Evolutionary conservation across 306 rosid genomes (phyloP).

Genomic region (Cyamopsis tetragonoloba): DNA sequence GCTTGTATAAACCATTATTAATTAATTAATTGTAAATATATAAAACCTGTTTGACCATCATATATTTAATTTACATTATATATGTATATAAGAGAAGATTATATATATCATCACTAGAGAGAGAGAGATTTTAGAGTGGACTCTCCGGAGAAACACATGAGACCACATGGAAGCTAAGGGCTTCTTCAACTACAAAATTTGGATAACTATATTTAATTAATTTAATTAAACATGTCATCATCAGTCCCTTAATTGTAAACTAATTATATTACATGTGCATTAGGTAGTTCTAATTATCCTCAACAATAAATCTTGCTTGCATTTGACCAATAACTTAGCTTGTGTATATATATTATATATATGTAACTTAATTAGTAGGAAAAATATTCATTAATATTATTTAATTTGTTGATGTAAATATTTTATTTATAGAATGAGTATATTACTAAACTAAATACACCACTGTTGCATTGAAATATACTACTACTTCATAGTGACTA

Average conservation of each 20-base stretch:
- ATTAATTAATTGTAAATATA: slow-evolving; percentile 21
- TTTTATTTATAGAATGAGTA: background rate
- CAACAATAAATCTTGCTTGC: slow-evolving; percentile 22
- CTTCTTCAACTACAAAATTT: slow-evolving; percentile 23
- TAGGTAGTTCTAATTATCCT: slow-evolving; percentile 27
- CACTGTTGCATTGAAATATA: too few species aligned
- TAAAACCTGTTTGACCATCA: slow-evolving; percentile 36
- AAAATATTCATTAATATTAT: background rate
- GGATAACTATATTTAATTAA: slow-evolving; percentile 37
- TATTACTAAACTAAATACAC: too few species aligned
- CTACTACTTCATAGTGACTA: background rate
- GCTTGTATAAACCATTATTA: slow-evolving; percentile 23
- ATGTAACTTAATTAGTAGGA: background rate
- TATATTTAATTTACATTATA: background rate
- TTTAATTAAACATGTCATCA: background rate
- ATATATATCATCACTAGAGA: slow-evolving; percentile 11
- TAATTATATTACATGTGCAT: slow-evolving; percentile 46
- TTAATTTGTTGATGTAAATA: too few species aligned
- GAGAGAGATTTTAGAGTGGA: slow-evolving; percentile 34
- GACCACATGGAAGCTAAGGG: slow-evolving; percentile 58
- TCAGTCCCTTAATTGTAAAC: slow-evolving; percentile 21
- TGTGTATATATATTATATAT: background rate
- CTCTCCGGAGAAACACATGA: slow-evolving; percentile 61
- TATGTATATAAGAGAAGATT: background rate
- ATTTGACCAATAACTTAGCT: too few species aligned